These are phyloP conservation scores for Chlamydomonas eustigma DNA, from an alignment of 139 green algal genomes.

Conservation along the genomic window DNA sequence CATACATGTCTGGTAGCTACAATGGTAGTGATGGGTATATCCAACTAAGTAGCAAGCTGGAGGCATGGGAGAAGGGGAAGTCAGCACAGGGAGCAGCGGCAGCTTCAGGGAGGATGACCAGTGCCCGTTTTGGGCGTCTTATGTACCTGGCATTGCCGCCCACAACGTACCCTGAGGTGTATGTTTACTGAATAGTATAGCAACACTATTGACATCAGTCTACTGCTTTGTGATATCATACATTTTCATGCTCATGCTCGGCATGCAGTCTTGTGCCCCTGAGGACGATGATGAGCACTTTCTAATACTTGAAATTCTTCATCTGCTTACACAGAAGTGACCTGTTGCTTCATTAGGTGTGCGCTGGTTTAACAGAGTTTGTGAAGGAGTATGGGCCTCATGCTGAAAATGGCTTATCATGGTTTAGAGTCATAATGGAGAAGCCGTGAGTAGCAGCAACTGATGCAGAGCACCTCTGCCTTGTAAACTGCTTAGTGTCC, in stretches of 20 bases:
- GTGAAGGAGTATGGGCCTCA: too few relatives aligned
- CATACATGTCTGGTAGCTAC: constrained; percentile 69
- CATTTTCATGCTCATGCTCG: too few relatives aligned
- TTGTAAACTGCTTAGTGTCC: too few relatives aligned
- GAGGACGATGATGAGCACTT: too few relatives aligned
- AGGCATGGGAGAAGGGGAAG: constrained; percentile 37
- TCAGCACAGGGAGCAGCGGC: background rate
- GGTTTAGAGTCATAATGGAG: background rate
- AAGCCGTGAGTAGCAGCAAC: background rate
- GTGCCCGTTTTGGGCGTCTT: background rate
- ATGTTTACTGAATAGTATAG: too few relatives aligned
- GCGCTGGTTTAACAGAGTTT: too few relatives aligned
- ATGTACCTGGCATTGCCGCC: constrained; percentile 74
- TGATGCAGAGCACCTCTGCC: background rate
- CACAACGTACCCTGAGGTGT: constrained; percentile 86
- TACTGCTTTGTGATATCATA: too few relatives aligned
- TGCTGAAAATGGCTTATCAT: too few relatives aligned
- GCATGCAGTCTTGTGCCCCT: too few relatives aligned
- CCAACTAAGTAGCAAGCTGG: constrained; percentile 38
- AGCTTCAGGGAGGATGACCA: background rate
- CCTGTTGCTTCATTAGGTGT: too few relatives aligned
- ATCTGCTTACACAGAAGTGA: too few relatives aligned
- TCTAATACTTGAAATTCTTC: too few relatives aligned
- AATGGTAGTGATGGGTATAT: constrained; percentile 54
- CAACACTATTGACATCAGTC: background rate